Evolutionary conservation across 2,329 filamentous ascomycete genomes (phyloP), one percentile per base, ranked within the genome.

Genomic region (Penicillium sp.): DNA sequence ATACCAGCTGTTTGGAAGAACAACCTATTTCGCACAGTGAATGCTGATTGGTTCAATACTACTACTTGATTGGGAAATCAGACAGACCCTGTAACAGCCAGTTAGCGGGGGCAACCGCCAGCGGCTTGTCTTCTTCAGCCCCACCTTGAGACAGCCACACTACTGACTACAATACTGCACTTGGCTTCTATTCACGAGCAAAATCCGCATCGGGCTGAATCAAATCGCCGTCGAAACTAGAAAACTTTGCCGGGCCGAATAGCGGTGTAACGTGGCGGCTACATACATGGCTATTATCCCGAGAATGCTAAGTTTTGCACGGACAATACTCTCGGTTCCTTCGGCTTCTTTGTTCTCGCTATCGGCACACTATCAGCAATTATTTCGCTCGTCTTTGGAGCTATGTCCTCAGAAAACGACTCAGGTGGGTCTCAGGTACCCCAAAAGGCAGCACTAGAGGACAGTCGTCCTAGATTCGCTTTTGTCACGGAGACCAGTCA

Each of bases 401-500:
- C 14, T 19, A 54, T 54, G 52, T 33, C 41, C 19, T 54, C 43
- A 19, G 52, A 22, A 9, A 47, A 54, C 14, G 36, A 35, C 10
- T 47, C 52, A 33, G 39, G 41, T 40, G 52, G 43, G 52, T 54
- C 52, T 37, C 41, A n/a, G 13, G 41, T 33, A 39, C 22, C 33
- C 44, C 43, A 33, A 10, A 47, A 35, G 22, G 43, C 33, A 33
- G 31, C 35, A 24, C 33, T 7, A 22, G 44, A 50, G 19, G 37
- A 39, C 31, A 36, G 5, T 31, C 47, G 35, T 37, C 35, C 61
- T 3, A 62, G 60, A n/a, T 71, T 69, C 47, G 57, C 61, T 3
- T 73, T 72, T 16, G 67, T 73, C 33, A 46, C 56, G 11, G 63
- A 58, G 19, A 56, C 61, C 11, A 59, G 39, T 27, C 60, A 68